Evolutionary conservation across 192 early-diverging fungal genomes (phyloP), one percentile per base, ranked within the genome.

Genomic region (Umbelopsis isabellina): DNA sequence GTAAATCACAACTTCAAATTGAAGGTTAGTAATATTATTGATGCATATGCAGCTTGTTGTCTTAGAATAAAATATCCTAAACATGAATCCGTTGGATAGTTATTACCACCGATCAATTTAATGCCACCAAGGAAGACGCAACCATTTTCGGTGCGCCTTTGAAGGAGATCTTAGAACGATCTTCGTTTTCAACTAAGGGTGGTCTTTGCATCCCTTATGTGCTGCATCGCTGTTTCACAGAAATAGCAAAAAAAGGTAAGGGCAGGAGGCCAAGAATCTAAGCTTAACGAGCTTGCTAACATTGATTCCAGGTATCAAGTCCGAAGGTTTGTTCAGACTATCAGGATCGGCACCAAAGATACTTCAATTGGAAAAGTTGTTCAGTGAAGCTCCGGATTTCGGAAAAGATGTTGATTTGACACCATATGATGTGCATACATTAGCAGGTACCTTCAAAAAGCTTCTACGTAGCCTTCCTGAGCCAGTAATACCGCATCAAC

Each of bases 301-400:
- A 52, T 35, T 30, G 27, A 12, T 0, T 16, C 11, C 0, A 61
- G 55, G 55, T n/a, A 61, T 61, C 16, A 22, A 30, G 7, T 35
- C 27, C 13, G 55, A 61, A 35, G 55, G 55, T 13, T 35, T 61
- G 15, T 61, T 61, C 4, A 61, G 55, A 61, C 33, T 61, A 18
- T 61, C 55, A 18, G 55, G 55, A 15, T 61, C 55, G 5, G 55
- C 55, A 61, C 55, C 55, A 35, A 61, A 61, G 13, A 61, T 61
- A 25, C 30, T 35, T 30, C 55, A 61, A 61, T 8, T 61, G 13
- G 55, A 61, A 16, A 61, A 12, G 2, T 8, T 27, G 3, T 61
- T 61, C 15, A 61, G 55, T n/a, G 15, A 35, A 33, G 55, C 16
- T 7, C 55, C 55, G n/a, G 27, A 61, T 61, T 61, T 13, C 13